Conservation (phyloP, 176 grass and related monocot genomes). For the Hsuehochloa calcarea region DNA sequence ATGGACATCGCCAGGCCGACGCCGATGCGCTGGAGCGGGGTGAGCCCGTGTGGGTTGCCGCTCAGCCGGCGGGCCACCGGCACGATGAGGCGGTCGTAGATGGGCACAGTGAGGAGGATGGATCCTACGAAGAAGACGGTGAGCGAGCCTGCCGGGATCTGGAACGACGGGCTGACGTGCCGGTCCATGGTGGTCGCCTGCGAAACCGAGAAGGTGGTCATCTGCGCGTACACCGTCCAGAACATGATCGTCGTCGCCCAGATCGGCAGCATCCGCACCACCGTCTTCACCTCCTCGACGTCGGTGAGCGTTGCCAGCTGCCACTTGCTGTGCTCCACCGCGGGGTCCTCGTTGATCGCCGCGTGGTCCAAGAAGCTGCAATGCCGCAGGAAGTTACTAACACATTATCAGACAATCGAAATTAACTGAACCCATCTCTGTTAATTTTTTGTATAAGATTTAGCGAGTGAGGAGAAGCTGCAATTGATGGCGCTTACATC, state of each 20-base stretch:
- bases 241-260: conserved; percentile 98
- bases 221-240: conserved; percentile 96
- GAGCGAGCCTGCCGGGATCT: conserved; percentile 80
- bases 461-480: not conserved
- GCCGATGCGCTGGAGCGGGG: conserved; percentile 84
- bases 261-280: conserved; percentile 77
- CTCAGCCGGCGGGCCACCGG: conserved; percentile 47
- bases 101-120: conserved; percentile 82
- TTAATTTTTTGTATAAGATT: not conserved
- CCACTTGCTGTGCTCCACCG: conserved; percentile 53
- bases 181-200: conserved; percentile 94
- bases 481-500: not conserved
- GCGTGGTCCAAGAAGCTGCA: conserved; percentile 86
- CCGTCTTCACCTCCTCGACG: conserved; percentile 88
- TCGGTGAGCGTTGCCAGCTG: conserved; percentile 71
- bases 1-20: conserved; percentile 65
- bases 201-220: conserved; percentile 95
- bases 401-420: not conserved
- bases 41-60: conserved; percentile 73
- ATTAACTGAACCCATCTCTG: not conserved
- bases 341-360: conserved; percentile 52
- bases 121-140: conserved; percentile 93
- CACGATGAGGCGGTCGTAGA: conserved; percentile 73
- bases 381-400: not conserved
- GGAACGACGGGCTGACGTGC: conserved; percentile 52